Evolutionary conservation across 345 rosid species (phyloP).

Genomic region (Carallia pectinifolia): DNA sequence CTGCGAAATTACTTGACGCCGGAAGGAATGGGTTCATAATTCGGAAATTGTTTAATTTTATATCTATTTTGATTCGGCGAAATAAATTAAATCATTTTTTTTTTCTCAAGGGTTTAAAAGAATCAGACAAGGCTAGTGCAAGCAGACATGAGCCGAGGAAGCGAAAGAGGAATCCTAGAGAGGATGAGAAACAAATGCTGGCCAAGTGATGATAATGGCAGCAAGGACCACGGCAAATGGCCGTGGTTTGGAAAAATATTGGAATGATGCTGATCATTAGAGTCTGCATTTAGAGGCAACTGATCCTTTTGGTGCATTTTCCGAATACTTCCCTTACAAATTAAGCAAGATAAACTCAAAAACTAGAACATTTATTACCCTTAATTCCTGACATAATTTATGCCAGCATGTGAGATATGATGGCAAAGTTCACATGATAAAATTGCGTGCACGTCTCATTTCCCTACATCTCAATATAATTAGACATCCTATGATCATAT

Average conservation of each 20-base stretch:
- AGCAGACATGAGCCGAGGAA: background rate
- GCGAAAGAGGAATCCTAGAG: background rate
- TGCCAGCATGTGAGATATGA: constrained; percentile 7
- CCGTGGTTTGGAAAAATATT: constrained; percentile 25
- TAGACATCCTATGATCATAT: too few species aligned
- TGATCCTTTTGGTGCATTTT: background rate
- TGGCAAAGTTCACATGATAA: background rate
- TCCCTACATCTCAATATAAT: too few species aligned
- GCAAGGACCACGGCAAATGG: constrained; percentile 23
- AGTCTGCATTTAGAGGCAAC: background rate
- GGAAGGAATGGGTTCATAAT: too few species aligned
- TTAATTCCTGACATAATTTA: background rate
- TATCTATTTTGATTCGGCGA: too few species aligned
- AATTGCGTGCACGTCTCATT: too few species aligned
- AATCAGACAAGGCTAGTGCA: constrained; percentile 1
- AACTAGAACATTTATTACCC: background rate
- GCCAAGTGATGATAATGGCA: constrained; percentile 9
- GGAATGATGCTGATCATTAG: constrained; percentile 18
- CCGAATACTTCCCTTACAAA: constrained; percentile 3
- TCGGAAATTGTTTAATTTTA: too few species aligned
- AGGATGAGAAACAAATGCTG: background rate
- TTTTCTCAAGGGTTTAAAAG: too few species aligned
- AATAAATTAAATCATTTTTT: too few species aligned
- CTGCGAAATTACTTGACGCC: too few species aligned
- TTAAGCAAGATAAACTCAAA: constrained; percentile 1